Evolutionary conservation across 352 stramenopile genomes (phyloP), one percentile per base, ranked within the genome.

Genomic region (Aphanomyces invadans): DNA sequence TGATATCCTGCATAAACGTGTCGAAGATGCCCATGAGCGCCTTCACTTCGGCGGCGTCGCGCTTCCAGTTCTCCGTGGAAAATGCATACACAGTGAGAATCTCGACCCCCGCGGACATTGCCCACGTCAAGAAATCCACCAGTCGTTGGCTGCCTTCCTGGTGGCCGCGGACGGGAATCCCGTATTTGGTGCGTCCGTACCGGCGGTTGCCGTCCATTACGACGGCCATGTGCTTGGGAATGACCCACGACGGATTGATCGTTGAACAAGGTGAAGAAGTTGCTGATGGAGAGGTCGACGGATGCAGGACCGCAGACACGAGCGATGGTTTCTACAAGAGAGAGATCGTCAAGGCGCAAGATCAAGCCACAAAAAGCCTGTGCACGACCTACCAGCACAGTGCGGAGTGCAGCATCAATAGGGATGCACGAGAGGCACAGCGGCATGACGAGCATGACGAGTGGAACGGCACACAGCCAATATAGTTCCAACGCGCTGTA

Each of bases 121-220:
- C 99, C 97, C 96, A 99, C 65, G 97, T 90, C 28, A 90, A 89
- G 74, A 99, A 98, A 44, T 96, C 80, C 9, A 97, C 90, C 19
- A 99, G 79, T 67, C 92, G 98, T 76, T 89, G 93, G 65, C 90
- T 97, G 42, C 96, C 96, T 68, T 98, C 94, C 71, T 87, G 91
- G 73, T 99, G 96, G 51, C 96, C 96, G 72, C 79, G 75, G 36
- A 93, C 73, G 0, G 81, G 78, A 0, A 76, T 69, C 26, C 86
- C 86, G 65, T 93, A 92, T 39, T 81, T 90, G 19, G 67, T 76
- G 64, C 90, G 93, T 3, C 95, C 93, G 77, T 96, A 98, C 57
- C 96, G 88, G 33, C 92, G 87, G 71, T 99, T 99, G 39, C 96
- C 96, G 69, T 99, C 96, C 80, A 98, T 98, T 69, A 99, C 97